Percentiles rank a stretch among this genome's conserved stretches.
phyloP scores from a whole-genome alignment of 1,284 basidiomycete species.

The Papiliotrema fonsecae region DNA sequence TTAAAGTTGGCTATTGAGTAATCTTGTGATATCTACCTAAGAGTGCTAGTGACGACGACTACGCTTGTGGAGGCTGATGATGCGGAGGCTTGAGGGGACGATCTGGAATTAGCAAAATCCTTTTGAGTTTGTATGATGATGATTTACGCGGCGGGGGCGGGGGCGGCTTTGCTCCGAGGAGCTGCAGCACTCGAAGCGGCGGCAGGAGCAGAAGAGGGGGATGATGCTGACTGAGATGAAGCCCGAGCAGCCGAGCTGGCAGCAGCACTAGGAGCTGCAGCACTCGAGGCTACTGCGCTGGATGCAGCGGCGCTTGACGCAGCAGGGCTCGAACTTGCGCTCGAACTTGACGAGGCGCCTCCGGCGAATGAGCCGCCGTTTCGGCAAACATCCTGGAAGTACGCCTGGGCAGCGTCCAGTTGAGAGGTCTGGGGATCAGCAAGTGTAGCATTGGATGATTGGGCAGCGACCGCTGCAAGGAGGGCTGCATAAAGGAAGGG shows the following conservation, averaged over 20 bases:
- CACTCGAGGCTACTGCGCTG: too few species aligned
- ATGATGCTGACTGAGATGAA: too few species aligned
- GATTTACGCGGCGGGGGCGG: too few species aligned
- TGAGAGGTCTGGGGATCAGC: conserved; percentile 1
- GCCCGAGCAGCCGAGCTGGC: too few species aligned
- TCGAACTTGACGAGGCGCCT: neutral
- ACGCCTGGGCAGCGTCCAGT: conserved; percentile 1
- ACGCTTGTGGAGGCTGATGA: neutral
- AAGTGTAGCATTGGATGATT: neutral
- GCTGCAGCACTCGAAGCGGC: too few species aligned
- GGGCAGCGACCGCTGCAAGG: neutral
- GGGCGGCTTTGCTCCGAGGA: too few species aligned
- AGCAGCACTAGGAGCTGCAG: too few species aligned
- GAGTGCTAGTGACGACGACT: neutral
- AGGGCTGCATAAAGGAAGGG: neutral
- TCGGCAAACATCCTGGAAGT: conserved; percentile 3
- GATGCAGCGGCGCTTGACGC: neutral
- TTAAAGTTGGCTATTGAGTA: too few species aligned
- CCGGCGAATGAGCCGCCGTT: neutral
- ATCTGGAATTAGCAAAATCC: neutral
- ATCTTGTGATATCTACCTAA: too few species aligned
- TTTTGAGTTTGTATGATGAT: too few species aligned
- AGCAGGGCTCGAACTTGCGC: neutral
- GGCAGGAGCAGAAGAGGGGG: too few species aligned
- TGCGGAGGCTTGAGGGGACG: neutral